Percentiles rank a stretch among this genome's conserved stretches.
Conservation (phyloP, 2,329 filamentous ascomycete genomes). For the Colletotrichum eleusines region DNA sequence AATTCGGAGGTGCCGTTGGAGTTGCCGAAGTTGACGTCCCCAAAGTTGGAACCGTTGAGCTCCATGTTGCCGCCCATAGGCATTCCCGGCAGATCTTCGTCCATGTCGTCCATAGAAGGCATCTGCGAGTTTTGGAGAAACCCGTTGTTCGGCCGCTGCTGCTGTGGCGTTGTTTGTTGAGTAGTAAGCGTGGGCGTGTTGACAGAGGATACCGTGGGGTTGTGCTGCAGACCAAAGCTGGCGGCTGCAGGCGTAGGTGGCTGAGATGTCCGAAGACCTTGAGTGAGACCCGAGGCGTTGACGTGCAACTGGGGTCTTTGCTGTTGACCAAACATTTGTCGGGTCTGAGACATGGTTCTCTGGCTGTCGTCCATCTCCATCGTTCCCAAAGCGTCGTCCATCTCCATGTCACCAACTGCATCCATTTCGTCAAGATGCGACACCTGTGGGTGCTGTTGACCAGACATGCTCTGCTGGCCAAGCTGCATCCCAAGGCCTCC, state of each 20-base stretch:
- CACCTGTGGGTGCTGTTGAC: conserved; percentile 57
- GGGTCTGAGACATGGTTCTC: conserved; percentile 75
- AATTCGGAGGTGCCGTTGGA: conserved; percentile 60
- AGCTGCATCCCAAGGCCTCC: conserved; percentile 44
- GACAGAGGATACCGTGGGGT: conserved; percentile 95
- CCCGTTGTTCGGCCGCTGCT: conserved; percentile 47
- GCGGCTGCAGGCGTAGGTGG: conserved; percentile 86
- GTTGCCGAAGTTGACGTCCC: conserved; percentile 67
- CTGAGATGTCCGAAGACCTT: conserved; percentile 86
- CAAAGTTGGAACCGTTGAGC: conserved; percentile 63
- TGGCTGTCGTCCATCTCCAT: conserved; percentile 74
- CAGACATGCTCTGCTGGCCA: conserved; percentile 49
- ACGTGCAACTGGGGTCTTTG: conserved; percentile 82
- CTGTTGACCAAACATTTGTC: conserved; percentile 75
- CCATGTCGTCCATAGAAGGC: conserved; percentile 77
- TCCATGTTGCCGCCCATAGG: conserved; percentile 72
- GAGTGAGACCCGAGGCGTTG: conserved; percentile 79
- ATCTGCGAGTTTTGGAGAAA: conserved; percentile 66
- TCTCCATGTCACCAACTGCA: conserved; percentile 93
- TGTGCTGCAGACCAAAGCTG: conserved; percentile 86
- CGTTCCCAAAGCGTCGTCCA: conserved; percentile 83
- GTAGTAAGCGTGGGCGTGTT: conserved; percentile 93
- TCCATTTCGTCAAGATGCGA: conserved; percentile 78
- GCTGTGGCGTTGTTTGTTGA: conserved; percentile 74
- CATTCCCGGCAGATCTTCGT: conserved; percentile 77